Percentiles rank a stretch among this genome's conserved stretches.
These are phyloP conservation scores for Lodderomyces pseudojiufengensis DNA, from an alignment of 1,139 yeast genomes.

Conservation along the genomic window DNA sequence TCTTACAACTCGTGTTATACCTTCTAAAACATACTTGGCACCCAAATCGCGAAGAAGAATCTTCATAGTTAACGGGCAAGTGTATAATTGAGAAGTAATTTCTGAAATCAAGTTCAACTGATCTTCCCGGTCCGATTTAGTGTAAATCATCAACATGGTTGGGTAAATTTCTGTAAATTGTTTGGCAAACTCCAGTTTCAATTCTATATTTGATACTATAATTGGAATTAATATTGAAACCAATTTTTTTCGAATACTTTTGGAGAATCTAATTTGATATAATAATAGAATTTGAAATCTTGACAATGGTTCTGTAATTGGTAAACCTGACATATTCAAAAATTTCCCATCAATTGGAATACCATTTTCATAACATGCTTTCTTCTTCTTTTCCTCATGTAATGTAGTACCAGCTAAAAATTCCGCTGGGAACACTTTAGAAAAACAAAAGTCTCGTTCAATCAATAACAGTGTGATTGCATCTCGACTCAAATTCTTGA, in stretches of 20 bases:
- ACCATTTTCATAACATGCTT: slow-evolving; percentile 30
- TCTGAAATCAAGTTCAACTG: slow-evolving; percentile 51
- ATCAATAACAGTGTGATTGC: slow-evolving; percentile 28
- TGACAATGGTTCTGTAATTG: slow-evolving; percentile 23
- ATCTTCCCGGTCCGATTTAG: slow-evolving; percentile 63
- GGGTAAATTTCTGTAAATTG: slow-evolving; percentile 59
- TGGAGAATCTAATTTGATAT: slow-evolving; percentile 57
- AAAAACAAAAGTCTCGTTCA: slow-evolving; percentile 24
- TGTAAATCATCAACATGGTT: slow-evolving; percentile 43
- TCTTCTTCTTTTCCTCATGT: slow-evolving; percentile 12
- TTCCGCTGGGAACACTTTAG: slow-evolving; percentile 25
- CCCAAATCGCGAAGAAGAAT: slow-evolving; percentile 34
- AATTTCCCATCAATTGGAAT: slow-evolving; percentile 26
- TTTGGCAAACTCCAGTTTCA: slow-evolving; percentile 46
- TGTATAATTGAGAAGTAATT: slow-evolving; percentile 58
- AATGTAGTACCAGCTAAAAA: slow-evolving; percentile 10
- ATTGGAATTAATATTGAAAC: slow-evolving; percentile 51
- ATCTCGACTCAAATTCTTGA: slow-evolving; percentile 23
- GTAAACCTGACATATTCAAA: slow-evolving; percentile 15
- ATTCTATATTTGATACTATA: slow-evolving; percentile 44
- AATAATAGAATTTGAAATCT: slow-evolving; percentile 50
- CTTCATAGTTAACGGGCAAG: slow-evolving; percentile 57
- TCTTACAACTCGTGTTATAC: slow-evolving; percentile 46
- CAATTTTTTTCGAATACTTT: slow-evolving; percentile 43
- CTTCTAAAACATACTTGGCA: slow-evolving; percentile 43